These are phyloP conservation scores for Miscanthus lutarioriparius DNA, from an alignment of 176 grass and related monocot species.

Conservation along the genomic window DNA sequence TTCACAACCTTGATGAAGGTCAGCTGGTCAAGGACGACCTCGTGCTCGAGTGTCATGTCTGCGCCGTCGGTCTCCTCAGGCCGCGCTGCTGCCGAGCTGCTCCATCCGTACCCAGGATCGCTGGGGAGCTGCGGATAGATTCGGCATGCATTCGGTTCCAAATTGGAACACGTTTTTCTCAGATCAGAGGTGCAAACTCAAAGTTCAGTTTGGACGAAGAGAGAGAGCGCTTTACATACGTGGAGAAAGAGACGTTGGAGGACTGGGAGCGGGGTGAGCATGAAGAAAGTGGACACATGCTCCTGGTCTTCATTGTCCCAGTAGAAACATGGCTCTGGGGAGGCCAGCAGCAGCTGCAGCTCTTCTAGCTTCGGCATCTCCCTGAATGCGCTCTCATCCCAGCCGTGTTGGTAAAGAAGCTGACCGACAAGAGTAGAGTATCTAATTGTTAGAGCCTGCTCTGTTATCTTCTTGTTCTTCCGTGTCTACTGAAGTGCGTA, in stretches of 20 bases:
- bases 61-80: neutral
- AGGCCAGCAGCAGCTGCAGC: conserved; percentile 33
- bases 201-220: neutral
- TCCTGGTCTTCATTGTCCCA: neutral
- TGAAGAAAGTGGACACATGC: conserved; percentile 42
- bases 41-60: neutral
- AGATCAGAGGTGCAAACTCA: neutral
- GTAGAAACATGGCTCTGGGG: neutral
- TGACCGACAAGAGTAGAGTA: neutral
- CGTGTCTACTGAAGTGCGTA: neutral
- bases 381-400: neutral
- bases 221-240: neutral
- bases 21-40: conserved; percentile 33
- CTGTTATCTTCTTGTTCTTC: neutral
- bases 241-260: conserved; percentile 60
- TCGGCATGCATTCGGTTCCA: neutral
- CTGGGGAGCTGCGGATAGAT: conserved; percentile 24
- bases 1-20: conserved; percentile 50
- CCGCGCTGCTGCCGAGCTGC: no score
- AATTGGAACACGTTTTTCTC: neutral
- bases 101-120: neutral
- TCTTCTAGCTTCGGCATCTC: neutral
- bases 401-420: neutral
- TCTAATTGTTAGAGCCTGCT: neutral
- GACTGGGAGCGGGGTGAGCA: conserved; percentile 18